Base-by-base conservation (phyloP, 208 protist species). In the Crithidia thermophila region DNA sequence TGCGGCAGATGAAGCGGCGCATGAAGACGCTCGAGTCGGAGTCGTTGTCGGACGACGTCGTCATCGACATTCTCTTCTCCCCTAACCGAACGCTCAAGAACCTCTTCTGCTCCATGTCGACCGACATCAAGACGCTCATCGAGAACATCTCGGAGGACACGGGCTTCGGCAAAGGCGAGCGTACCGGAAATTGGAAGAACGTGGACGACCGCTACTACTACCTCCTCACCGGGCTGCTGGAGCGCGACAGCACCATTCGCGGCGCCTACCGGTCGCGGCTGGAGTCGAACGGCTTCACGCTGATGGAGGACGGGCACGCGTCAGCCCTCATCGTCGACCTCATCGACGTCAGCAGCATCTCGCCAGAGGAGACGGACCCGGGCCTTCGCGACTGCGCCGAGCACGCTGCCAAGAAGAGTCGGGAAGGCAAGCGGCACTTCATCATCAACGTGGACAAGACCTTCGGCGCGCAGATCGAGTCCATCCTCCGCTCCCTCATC, bases 361-460 rank as follows among this genome's bases (percentile, higher is more conserved):
- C 58, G 18, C 46, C 67, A 18, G 68, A 84, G 3, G 77, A 87
- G 47, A 74, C 82, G 7, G 84, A 93, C 74, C 59, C 77, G 5
- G 68, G 33, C 0, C 59, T 93, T 13, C 79, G 65, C 13, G 68
- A 62, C 9, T 65, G 57, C 20, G 74, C 59, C 20, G 30, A 25
- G 27, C 59, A 20, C n/a, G 69, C 76, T 16, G n/a, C 49, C 13
- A 58, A 61, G 30, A 40, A 30, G 3, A 47, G 55, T 33, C 14
- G 23, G 14, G 51, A 52, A 14, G 51, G 43, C 5, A 53, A 61
- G 47, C 71, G 68, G 28, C 75, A 81, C 55, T 92, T 94, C 37
- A 90, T 96, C 59, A 78, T 96, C 72, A 96, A 96, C 66, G 77
- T 94, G 21, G 91, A 94, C 82, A 90, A 91, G 52, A 86, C 87